Base-by-base conservation (phyloP, 257 asterid species). In the Capsicum pubescens region DNA sequence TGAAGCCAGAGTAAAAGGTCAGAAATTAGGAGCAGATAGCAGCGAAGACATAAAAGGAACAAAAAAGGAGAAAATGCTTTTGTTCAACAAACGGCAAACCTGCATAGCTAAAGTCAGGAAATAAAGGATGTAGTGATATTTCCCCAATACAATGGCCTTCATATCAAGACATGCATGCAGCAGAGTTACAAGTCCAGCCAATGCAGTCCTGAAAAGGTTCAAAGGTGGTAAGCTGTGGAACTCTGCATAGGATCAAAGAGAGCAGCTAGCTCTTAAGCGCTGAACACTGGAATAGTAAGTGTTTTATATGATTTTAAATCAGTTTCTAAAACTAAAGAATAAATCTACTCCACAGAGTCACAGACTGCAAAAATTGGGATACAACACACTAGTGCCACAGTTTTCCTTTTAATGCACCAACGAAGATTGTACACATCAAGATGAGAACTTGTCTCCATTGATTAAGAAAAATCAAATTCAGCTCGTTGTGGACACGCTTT, bases 101-200 rank as follows among this genome's bases (percentile, higher is more conserved):
- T 90, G 92, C 97, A 93, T 93, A 79, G 95, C 97, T 72, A 93
- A 90, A 39, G 86, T 89, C 50, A 93, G 92, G 90, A 92, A 93
- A 87, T 93, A 93, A 7, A 93, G 89, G 57, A 92, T 90, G 54
- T 92, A 91, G 79, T 93, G 97, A 84, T 92, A 92, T 84, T 93
- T 92, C 83, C 95, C 95, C 91, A 93, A 87, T 81, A 93, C 90
- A 82, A 91, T 87, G 56, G 95, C 90, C 88, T 92, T 92, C 93
- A 93, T 91, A 82, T 93, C 97, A 54, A 92, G 97, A 86, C 95
- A 93, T 4, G 95, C 94, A 57, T 93, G 93, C 80, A 90, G 88
- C 85, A 93, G 35, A 46, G 93, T 89, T 80, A 93, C 92, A 3
- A 97, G 91, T 81, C 99, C 99, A 79, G 97, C 99, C 56, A 95